phyloP scores from a whole-genome alignment of 257 asterid species.

The Salvia miltiorrhiza region DNA sequence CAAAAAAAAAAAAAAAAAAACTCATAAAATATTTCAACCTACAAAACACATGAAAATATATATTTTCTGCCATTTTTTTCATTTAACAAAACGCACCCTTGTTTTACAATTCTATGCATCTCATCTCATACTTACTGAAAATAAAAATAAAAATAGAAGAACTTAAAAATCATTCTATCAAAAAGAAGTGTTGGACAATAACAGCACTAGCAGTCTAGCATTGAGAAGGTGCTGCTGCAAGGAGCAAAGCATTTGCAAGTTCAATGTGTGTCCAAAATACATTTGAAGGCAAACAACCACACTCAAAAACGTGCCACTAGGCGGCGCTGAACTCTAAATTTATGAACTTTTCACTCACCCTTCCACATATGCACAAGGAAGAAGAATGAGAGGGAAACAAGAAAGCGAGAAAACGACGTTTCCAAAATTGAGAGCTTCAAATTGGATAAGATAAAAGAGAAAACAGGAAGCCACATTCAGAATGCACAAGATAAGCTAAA shows the following conservation, averaged over 20 bases:
- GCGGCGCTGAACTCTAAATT: constrained; percentile 10
- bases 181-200: neutral
- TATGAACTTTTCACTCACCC: constrained; percentile 23
- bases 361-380: constrained; percentile 30
- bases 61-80: too few species aligned
- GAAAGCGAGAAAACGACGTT: neutral
- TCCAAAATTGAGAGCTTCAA: constrained; percentile 38
- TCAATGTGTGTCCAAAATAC: neutral
- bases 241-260: constrained; percentile 1
- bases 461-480: constrained; percentile 34
- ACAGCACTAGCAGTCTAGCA: constrained; percentile 5
- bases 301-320: constrained; percentile 25
- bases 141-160: neutral
- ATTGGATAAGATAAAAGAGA: constrained; percentile 15
- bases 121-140: neutral
- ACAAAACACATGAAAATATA: too few species aligned
- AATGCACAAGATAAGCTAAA: constrained; percentile 41
- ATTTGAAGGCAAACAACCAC: constrained; percentile 15
- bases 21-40: too few species aligned
- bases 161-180: neutral
- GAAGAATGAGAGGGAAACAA: constrained; percentile 5
- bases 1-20: too few species aligned
- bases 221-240: constrained; percentile 15
- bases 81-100: too few species aligned
- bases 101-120: neutral